Evolutionary conservation across 805 yeast genomes (phyloP).

Genomic region (Nakazawaea ishiwadae): DNA sequence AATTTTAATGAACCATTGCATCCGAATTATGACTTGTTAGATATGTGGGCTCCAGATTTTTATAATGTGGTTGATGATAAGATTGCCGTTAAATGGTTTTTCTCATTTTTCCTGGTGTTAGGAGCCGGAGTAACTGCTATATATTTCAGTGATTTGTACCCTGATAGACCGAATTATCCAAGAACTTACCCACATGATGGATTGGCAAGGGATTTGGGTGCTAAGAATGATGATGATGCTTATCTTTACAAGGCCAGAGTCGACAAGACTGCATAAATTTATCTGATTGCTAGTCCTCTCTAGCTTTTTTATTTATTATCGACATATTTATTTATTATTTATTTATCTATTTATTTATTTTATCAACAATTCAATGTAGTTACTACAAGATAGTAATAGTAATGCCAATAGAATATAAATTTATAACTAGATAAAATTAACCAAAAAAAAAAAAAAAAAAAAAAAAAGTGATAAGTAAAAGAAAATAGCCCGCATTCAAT

Average conservation of each 20-base stretch:
- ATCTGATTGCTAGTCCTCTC: constrained; percentile 4
- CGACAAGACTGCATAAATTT: constrained; percentile 25
- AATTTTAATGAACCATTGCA: constrained; percentile 70
- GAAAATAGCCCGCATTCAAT: no score
- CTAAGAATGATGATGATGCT: constrained; percentile 42
- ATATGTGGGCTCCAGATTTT: constrained; percentile 85
- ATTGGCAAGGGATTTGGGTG: constrained; percentile 70
- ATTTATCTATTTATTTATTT: background rate
- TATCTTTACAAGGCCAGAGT: constrained; percentile 34
- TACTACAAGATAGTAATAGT: no score
- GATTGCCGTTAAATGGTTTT: constrained; percentile 56
- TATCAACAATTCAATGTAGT: background rate
- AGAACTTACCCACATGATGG: constrained; percentile 75
- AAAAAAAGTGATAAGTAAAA: no score
- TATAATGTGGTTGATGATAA: constrained; percentile 54
- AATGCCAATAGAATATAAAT: no score
- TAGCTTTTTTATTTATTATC: background rate
- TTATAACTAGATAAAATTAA: no score
- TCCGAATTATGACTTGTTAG: constrained; percentile 67
- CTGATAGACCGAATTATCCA: constrained; percentile 71
- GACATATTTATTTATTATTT: background rate
- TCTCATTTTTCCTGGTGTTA: constrained; percentile 46
- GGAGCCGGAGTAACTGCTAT: constrained; percentile 32
- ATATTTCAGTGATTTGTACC: constrained; percentile 50
- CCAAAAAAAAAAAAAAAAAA: no score